These are phyloP conservation scores for Termitomyces heimii DNA, from an alignment of 768 basidiomycete species.

Conservation along the genomic window DNA sequence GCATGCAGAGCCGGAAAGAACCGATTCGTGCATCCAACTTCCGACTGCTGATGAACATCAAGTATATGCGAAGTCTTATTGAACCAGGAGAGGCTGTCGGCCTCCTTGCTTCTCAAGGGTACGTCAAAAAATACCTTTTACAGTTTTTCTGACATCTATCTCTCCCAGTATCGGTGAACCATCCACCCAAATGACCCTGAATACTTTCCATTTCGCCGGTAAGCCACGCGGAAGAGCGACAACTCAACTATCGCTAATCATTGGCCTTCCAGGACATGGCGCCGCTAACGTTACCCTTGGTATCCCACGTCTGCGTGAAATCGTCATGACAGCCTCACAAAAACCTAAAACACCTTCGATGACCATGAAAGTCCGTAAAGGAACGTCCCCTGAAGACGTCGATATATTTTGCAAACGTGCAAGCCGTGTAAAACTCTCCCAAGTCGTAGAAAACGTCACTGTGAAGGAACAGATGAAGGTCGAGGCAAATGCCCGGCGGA, in stretches of 20 bases:
- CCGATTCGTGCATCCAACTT: slow-evolving; percentile 55
- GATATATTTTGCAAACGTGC: slow-evolving; percentile 85
- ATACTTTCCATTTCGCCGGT: slow-evolving; percentile 99
- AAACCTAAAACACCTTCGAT: slow-evolving; percentile 98
- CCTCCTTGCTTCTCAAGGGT: slow-evolving; percentile 95
- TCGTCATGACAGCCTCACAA: slow-evolving; percentile 97
- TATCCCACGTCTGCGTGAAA: slow-evolving; percentile 97
- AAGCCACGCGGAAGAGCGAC: slow-evolving; percentile 5
- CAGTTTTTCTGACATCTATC: background rate
- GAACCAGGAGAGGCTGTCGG: slow-evolving; percentile 99
- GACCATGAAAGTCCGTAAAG: slow-evolving; percentile 68
- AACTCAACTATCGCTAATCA: background rate
- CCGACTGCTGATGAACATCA: slow-evolving; percentile 79
- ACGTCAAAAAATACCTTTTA: slow-evolving; percentile 18
- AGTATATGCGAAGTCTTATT: slow-evolving; percentile 89
- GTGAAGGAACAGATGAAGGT: slow-evolving; percentile 75
- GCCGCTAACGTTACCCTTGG: slow-evolving; percentile 98
- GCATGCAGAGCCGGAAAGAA: slow-evolving; percentile 31
- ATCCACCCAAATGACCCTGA: slow-evolving; percentile 99
- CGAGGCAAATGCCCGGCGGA: slow-evolving; percentile 63
- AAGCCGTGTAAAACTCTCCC: slow-evolving; percentile 79
- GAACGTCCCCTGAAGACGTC: slow-evolving; percentile 47
- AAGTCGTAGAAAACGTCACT: slow-evolving; percentile 75
- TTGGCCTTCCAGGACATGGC: slow-evolving; percentile 73
- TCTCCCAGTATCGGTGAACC: slow-evolving; percentile 88